Base-by-base conservation (phyloP, 1,284 basidiomycete genomes). In the Cystobasidiaceae sp. region DNA sequence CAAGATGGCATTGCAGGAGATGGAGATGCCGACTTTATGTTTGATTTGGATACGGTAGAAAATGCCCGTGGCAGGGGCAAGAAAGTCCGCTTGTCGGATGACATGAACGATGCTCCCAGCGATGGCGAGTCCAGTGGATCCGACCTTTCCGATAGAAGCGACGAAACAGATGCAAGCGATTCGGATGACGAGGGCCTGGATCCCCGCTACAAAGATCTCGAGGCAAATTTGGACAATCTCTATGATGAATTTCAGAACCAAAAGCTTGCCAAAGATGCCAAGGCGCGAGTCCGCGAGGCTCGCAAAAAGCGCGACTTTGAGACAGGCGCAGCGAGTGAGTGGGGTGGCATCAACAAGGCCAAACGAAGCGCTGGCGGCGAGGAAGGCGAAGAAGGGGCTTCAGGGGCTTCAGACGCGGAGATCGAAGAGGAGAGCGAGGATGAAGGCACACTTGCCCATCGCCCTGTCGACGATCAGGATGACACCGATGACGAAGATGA, bases 221-320 rank as follows among this genome's bases (percentile, higher is more conserved):
- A 98, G 76, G 85, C 81, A 32, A 88, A 92, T 73, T 80, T 98
- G 69, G 93, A 98, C 74, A 85, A 83, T 5, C 78, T 97, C 71
- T 98, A 98, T 78, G 86, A 93, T 71, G 82, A 85, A 39, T 98
- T 97, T 78, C 87, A 85, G 75, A 85, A 87, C 59, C 83, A 88
- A 67, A 79, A 91, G 79, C 82, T 84, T 63, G 91, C 93, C 75
- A 83, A 86, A 59, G 93, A 98, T 76, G 84, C 89, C 41, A 97
- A 97, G 79, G 91, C 84, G 80, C 90, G 86, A 74, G 91, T 89
- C 50, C 86, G 87, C 77, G 87, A 96, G 77, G 85, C 87, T 8
- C 82, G 92, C 60, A 81, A 83, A 73, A 87, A 86, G 75, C 74
- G 84, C 84, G 71, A 84, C 84, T 72, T 81, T 82, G 58, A 86